Percentiles rank a stretch among this genome's conserved stretches.
These are phyloP conservation scores for Rhodotorula sphaerocarpa DNA, from an alignment of 768 basidiomycete species.

Conservation along the genomic window DNA sequence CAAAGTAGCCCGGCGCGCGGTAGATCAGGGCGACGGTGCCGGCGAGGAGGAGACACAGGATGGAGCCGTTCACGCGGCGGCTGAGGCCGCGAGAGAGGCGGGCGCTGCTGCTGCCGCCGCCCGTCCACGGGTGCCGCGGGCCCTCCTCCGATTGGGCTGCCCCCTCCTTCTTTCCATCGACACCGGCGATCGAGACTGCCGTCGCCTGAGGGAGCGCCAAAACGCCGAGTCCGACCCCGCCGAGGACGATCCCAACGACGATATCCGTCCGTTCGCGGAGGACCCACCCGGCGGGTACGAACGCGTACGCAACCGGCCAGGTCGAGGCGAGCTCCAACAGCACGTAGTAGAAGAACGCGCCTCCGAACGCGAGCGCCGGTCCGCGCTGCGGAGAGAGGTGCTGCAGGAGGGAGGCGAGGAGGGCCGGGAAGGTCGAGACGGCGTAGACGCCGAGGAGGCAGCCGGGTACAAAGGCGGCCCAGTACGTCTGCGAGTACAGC, in stretches of 20 bases:
- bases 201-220: background rate
- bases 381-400: background rate
- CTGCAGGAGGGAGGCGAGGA: conserved; percentile 5
- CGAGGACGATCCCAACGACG: conserved; percentile 14
- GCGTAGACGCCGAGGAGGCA: conserved; percentile 14
- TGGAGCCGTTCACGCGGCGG: background rate
- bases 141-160: too few species aligned
- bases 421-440: conserved; percentile 13
- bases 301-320: conserved; percentile 30
- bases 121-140: too few species aligned
- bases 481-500: conserved; percentile 5
- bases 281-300: conserved; percentile 21
- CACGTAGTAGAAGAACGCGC: conserved; percentile 18
- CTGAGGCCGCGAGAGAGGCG: too few species aligned
- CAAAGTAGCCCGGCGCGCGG: background rate
- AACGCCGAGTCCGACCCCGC: conserved; percentile 11
- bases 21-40: background rate
- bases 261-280: conserved; percentile 29
- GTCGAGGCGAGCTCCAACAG: conserved; percentile 21
- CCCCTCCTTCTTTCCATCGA: too few species aligned
- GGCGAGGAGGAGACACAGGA: conserved; percentile 5
- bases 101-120: background rate
- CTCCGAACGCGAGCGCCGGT: background rate
- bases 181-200: too few species aligned
- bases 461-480: conserved; percentile 16